Evolutionary conservation across 129 eudicot genomes (phyloP).

Genomic region (Calendula officinalis): DNA sequence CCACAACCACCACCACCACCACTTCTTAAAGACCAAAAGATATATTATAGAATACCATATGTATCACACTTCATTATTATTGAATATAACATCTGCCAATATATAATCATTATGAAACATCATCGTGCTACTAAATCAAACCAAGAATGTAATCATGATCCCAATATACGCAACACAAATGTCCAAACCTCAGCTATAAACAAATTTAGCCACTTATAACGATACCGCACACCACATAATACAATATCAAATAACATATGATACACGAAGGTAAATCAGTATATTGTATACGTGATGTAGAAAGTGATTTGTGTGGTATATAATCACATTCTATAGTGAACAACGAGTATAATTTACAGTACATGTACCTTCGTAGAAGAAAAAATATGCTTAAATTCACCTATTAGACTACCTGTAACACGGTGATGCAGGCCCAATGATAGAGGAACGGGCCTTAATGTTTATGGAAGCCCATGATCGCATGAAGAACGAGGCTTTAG

Average conservation of each 20-base stretch:
- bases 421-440: no score
- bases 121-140: constrained; percentile 17
- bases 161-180: constrained; percentile 17
- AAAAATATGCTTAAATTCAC: no score
- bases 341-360: no score
- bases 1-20: constrained; percentile 28
- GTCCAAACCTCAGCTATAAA: constrained; percentile 2
- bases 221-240: no score
- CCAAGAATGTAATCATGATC: constrained; percentile 23
- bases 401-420: no score
- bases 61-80: constrained; percentile 7
- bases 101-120: constrained; percentile 15
- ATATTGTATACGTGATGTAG: background rate
- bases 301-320: no score
- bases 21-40: constrained; percentile 22
- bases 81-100: constrained; percentile 8
- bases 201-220: background rate
- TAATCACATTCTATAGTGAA: no score
- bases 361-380: no score
- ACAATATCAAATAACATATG: background rate
- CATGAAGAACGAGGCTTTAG: no score
- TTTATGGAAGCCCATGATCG: no score
- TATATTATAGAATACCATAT: background rate
- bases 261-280: background rate
- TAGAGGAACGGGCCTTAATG: no score